Evolutionary conservation across 352 stramenopile genomes (phyloP).

Genomic region (Phytopythium sindhum): DNA sequence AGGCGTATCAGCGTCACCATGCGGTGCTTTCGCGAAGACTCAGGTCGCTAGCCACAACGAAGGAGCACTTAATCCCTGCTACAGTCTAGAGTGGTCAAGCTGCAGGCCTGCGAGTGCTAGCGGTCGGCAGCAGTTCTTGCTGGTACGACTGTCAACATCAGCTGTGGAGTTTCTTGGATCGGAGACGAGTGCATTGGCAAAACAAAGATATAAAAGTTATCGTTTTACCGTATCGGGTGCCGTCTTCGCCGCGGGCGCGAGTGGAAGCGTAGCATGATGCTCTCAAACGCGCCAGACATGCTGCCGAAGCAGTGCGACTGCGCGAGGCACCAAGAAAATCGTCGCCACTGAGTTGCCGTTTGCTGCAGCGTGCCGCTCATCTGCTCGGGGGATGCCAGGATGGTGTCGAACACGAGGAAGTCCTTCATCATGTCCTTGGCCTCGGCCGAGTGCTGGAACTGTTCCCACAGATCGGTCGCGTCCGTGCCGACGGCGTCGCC

Average conservation of each 20-base stretch:
- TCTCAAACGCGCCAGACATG: constrained; percentile 37
- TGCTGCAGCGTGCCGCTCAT: constrained; percentile 32
- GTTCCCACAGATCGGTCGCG: constrained; percentile 62
- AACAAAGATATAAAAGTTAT: background rate
- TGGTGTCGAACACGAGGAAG: constrained; percentile 45
- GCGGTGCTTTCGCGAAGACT: constrained; percentile 34
- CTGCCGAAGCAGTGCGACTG: constrained; percentile 50
- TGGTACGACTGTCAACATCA: too few species aligned
- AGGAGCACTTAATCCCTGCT: too few species aligned
- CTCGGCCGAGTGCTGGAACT: constrained; percentile 64
- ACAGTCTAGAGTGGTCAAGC: too few species aligned
- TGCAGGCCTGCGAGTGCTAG: too few species aligned
- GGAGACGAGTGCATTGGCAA: background rate
- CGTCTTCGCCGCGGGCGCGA: constrained; percentile 8
- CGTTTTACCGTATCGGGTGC: background rate
- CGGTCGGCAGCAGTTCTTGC: too few species aligned
- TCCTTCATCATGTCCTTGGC: constrained; percentile 63
- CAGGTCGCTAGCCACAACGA: constrained; percentile 10
- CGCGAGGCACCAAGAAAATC: constrained; percentile 50
- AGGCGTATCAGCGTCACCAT: constrained; percentile 48
- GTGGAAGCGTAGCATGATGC: constrained; percentile 37
- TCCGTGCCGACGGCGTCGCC: constrained; percentile 66
- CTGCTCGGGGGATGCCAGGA: constrained; percentile 24
- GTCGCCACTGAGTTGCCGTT: constrained; percentile 39
- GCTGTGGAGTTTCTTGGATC: too few species aligned